These are phyloP conservation scores for Seiridium cupressi DNA, from an alignment of 2,329 filamentous ascomycete species.

Conservation along the genomic window DNA sequence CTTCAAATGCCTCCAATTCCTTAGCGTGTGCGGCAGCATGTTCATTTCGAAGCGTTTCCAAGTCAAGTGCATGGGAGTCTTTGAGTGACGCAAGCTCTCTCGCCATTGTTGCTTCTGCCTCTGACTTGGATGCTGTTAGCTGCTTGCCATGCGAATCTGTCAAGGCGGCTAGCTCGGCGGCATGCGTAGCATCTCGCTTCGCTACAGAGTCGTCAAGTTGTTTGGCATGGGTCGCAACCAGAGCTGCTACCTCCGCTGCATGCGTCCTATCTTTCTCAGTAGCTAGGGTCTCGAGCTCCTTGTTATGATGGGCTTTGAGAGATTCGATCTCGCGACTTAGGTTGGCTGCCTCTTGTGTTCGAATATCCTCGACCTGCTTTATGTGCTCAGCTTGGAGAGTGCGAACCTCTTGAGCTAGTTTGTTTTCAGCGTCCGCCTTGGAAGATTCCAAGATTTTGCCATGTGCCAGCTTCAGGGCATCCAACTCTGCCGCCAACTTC, in stretches of 20 bases:
- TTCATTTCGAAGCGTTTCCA: constrained; percentile 27
- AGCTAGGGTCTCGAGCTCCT: constrained; percentile 23
- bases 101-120: constrained; percentile 20
- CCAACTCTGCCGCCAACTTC: constrained; percentile 20
- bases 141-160: constrained; percentile 29
- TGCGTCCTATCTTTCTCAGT: constrained; percentile 20
- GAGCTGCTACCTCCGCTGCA: constrained; percentile 19
- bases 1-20: constrained; percentile 11
- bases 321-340: constrained; percentile 21
- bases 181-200: constrained; percentile 25
- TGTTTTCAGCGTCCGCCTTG: constrained; percentile 23
- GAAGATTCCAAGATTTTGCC: constrained; percentile 23
- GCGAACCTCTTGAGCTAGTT: not conserved
- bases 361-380: constrained; percentile 3
- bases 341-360: constrained; percentile 13
- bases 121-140: constrained; percentile 27
- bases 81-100: constrained; percentile 24
- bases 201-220: constrained; percentile 25
- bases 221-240: constrained; percentile 25
- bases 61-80: constrained; percentile 24
- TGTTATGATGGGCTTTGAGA: constrained; percentile 21
- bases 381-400: constrained; percentile 4
- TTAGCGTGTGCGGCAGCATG: constrained; percentile 29
- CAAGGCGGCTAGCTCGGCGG: constrained; percentile 28
- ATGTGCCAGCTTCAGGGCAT: constrained; percentile 22